Base-by-base conservation (phyloP, 1,139 yeast species). In the Magnusiomyces tetraspermus region DNA sequence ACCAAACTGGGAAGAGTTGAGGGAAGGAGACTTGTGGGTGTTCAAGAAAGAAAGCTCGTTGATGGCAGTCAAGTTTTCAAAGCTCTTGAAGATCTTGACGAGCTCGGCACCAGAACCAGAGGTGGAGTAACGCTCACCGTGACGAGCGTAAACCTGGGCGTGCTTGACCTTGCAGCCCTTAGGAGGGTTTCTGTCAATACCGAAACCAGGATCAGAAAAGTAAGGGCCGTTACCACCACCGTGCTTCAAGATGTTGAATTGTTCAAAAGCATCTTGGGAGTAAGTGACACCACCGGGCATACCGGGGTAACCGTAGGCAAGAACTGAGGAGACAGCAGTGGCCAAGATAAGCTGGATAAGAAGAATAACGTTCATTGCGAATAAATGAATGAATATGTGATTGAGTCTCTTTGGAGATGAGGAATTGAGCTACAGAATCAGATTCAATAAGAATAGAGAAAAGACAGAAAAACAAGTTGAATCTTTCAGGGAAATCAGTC, bases 41-140 rank as follows among this genome's bases (percentile, higher is more conserved):
- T 71, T 64, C 46, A 70, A 58, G 53, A 74, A 75, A 8, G 64
- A 62, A 26, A 74, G 61, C 15, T 71, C 75, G 3, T 59, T 60
- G 44, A 59, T 60, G 10, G 56, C 58, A n/a, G 61, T 57, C 22
- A 57, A 56, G 53, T 62, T 62, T 28, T 48, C 40, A 36, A 54
- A 28, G 15, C 46, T 49, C 8, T 26, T 21, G 15, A 52, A n/a
- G 23, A 54, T 38, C 21, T 37, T 41, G 38, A 26, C 41, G 15
- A 48, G 21, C 4, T 21, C 17, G 3, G 21, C 10, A 1, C 52
- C 57, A 8, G 37, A 10, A 15, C 21, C 17, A 6, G 13, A n/a
- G 4, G 53, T 44, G 15, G 87, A 88, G 63, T 73, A 84, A 60
- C 92, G 71, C 62, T 83, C 89, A 17, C 90, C 92, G 60, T 85